phyloP scores from a whole-genome alignment of 2,329 filamentous ascomycete genomes.

The Paecilomyces dactylethromorphus region DNA sequence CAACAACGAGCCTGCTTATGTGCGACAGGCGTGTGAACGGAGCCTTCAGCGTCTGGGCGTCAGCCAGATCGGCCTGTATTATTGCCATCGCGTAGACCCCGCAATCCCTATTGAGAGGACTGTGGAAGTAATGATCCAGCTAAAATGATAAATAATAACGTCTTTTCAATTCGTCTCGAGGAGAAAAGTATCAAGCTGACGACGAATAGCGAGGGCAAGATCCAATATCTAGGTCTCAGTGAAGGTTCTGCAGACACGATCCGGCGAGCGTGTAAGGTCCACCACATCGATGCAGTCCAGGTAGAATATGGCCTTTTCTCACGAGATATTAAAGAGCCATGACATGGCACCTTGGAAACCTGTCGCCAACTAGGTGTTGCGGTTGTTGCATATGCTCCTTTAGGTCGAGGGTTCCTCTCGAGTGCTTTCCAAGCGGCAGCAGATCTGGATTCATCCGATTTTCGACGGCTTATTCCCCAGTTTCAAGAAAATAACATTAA shows the following conservation, averaged over 20 bases:
- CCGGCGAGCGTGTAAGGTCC: constrained; percentile 42
- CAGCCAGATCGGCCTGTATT: constrained; percentile 43
- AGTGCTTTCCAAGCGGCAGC: background rate
- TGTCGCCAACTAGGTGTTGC: constrained; percentile 40
- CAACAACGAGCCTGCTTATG: too few species aligned
- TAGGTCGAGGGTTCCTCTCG: constrained; percentile 21
- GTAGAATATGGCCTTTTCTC: constrained; percentile 48
- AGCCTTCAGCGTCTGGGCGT: constrained; percentile 37
- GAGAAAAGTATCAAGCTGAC: too few species aligned
- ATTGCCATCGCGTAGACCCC: constrained; percentile 38
- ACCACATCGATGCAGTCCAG: constrained; percentile 48
- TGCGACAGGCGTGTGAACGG: constrained; percentile 29
- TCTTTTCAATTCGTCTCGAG: too few species aligned
- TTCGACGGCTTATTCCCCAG: too few species aligned
- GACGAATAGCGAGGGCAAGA: constrained; percentile 47
- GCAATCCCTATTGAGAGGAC: constrained; percentile 33
- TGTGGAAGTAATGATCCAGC: constrained; percentile 37
- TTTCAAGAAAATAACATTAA: too few species aligned
- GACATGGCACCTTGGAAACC: constrained; percentile 35
- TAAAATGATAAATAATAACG: too few species aligned
- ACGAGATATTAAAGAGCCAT: constrained; percentile 39
- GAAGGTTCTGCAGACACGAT: constrained; percentile 45
- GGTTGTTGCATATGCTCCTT: constrained; percentile 30
- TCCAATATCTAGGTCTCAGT: constrained; percentile 47
- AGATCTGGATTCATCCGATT: too few species aligned